Conservation (phyloP, 2,329 filamentous ascomycete genomes). For the Zelopaecilomyces penicillatus region DNA sequence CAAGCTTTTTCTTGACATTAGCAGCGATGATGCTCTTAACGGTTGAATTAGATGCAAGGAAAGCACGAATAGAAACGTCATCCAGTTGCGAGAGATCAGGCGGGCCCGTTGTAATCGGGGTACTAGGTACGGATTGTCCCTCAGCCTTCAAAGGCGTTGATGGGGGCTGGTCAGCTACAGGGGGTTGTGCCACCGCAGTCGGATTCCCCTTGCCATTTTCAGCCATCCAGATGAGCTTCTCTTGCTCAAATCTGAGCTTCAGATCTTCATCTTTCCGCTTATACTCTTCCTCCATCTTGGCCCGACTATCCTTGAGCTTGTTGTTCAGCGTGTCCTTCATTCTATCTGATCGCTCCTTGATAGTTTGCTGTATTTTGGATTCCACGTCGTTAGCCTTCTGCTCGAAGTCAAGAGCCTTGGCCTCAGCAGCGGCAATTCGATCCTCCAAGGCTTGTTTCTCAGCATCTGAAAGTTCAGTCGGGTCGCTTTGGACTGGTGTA, state of each 20-base stretch:
- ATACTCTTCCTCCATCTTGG: constrained; percentile 41
- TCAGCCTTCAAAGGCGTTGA: constrained; percentile 34
- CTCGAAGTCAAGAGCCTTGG: constrained; percentile 56
- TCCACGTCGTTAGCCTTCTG: constrained; percentile 57
- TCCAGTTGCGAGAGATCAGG: constrained; percentile 40
- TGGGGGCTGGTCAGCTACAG: constrained; percentile 17
- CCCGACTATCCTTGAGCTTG: constrained; percentile 59
- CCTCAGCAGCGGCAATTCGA: constrained; percentile 51
- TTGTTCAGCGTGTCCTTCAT: constrained; percentile 62
- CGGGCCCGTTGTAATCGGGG: constrained; percentile 28
- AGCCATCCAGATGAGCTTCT: constrained; percentile 53
- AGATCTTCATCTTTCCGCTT: constrained; percentile 46
- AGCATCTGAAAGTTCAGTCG: constrained; percentile 39
- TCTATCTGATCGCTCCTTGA: constrained; percentile 58
- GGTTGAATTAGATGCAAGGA: constrained; percentile 48
- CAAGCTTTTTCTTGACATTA: constrained; percentile 64
- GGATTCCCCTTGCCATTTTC: constrained; percentile 33
- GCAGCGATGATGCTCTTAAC: constrained; percentile 49
- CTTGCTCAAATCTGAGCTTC: constrained; percentile 52
- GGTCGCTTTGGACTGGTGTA: constrained; percentile 5
- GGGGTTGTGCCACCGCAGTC: constrained; percentile 12
- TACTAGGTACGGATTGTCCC: constrained; percentile 19
- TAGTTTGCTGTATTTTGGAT: constrained; percentile 47
- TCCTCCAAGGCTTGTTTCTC: constrained; percentile 55
- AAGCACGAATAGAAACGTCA: constrained; percentile 48